Base-by-base conservation (phyloP, 1,284 basidiomycete genomes). In the Retiboletus fuscus region DNA sequence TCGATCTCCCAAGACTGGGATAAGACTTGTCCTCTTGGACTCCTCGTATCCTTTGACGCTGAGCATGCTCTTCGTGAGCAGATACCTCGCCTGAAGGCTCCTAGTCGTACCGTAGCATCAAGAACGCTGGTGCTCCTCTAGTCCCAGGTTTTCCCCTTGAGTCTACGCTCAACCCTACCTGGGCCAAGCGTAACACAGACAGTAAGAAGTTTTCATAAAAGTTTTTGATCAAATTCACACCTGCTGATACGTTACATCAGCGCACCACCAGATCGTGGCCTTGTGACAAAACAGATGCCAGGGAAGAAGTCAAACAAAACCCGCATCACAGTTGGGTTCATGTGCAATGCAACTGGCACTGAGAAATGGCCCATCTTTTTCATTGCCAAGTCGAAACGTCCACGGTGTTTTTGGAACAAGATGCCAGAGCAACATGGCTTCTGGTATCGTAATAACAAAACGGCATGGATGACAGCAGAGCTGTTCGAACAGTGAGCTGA, bases 401-500 rank as follows among this genome's bases (percentile, higher is more conserved):
- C 44, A 18, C 26, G 28, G 1, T 62, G 44, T n/a, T 62, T 62
- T 34, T 11, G 28, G 18, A 47, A 20, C n/a, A 46, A 47, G 20
- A 30, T 26, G 28, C 26, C 22, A 47, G 16, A n/a, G n/a, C n/a
- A 61, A 16, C 60, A n/a, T 61, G 41, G 41, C 22, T 44, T 61
- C 26, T 61, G n/a, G 16, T 62, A 62, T 47, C 60, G 24, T 7
- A 46, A 47, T n/a, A 62, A 62, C 18, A 20, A 47, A 18, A 41
- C 43, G 1, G 61, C 61, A 3, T 62, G 61, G 44, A 62, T 62
- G 61, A 62, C 61, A 41, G 16, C 7, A 30, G 15, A 62, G 20
- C 44, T 62, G 11, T 62, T 62, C 22, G 28, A 62, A 49, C 13
- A 62, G 61, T 62, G 24, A 62, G 44, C n/a, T n/a, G n/a, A n/a